Conservation (phyloP, 1,139 yeast species). For the Eremothecium sinecaudum region DNA sequence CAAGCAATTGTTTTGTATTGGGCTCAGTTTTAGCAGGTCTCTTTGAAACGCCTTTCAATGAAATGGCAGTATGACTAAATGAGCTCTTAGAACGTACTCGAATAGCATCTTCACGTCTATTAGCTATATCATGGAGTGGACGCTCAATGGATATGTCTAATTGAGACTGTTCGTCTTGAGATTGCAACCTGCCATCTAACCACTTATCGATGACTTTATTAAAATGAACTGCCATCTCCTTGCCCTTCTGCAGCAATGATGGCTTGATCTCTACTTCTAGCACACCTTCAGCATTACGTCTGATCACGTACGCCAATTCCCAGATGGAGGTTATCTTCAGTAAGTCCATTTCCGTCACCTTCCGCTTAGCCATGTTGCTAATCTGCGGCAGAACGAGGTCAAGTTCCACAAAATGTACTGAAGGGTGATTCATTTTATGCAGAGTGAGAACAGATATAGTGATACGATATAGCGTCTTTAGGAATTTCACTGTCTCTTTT, state of each 20-base stretch:
- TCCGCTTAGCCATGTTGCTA: slow-evolving; percentile 22
- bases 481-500: slow-evolving; percentile 13
- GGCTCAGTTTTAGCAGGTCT: background rate
- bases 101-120: background rate
- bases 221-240: slow-evolving; percentile 23
- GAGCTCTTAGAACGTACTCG: background rate
- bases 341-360: slow-evolving; percentile 15
- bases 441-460: slow-evolving; percentile 25
- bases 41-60: slow-evolving; percentile 6
- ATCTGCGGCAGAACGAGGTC: slow-evolving; percentile 24
- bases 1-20: slow-evolving; percentile 13
- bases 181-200: slow-evolving; percentile 9
- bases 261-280: slow-evolving; percentile 19
- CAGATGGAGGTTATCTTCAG: slow-evolving; percentile 21
- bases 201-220: slow-evolving; percentile 21
- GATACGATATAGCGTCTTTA: slow-evolving; percentile 20
- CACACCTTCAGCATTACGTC: slow-evolving; percentile 19
- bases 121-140: slow-evolving; percentile 6
- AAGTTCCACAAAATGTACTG: slow-evolving; percentile 11
- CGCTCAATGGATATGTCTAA: slow-evolving; percentile 5
- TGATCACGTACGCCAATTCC: slow-evolving; percentile 23
- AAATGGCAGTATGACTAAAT: slow-evolving; percentile 1
- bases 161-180: background rate
- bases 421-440: slow-evolving; percentile 18
- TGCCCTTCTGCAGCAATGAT: slow-evolving; percentile 12